Base-by-base conservation (phyloP, 2,329 filamentous ascomycete genomes). In the Sporothrix pallida region DNA sequence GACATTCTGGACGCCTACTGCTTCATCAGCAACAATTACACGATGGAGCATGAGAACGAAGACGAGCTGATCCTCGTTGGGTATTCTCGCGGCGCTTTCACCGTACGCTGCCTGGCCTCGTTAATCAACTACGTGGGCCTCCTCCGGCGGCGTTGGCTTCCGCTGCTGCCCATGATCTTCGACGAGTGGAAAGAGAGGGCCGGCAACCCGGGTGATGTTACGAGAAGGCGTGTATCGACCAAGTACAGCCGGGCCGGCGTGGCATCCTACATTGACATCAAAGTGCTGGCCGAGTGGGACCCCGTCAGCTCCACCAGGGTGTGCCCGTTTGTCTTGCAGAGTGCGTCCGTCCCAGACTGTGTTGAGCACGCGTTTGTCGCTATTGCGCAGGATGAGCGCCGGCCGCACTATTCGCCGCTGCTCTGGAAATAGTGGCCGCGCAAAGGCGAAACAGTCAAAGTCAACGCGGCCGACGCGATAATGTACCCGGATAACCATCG, bases 231-330 rank as follows among this genome's bases (percentile, higher is more conserved):
- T n/a, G n/a, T 15, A 13, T 60, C 9, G 15, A 20, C 3, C 26
- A 60, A 15, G 23, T 31, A 20, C 23, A 12, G 4, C 23, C 56
- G n/a, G 12, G 23, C 56, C 1, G 56, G 56, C 23, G 6, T 10
- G 10, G 15, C 56, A 13, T 60, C 56, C 0, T 60, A 31, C 31
- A 4, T 60, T 12, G 1, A 13, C 2, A 60, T 60, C 10, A 31
- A 60, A 5, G 17, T 60, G 13, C 56, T 60, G 56, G 56, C 56
- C 10, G 56, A 60, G 23, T 60, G 56, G 56, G 56, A 60, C 23
- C 56, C 56, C 1, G 56, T 60, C 9, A 60, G 56, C 8, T 20
- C 56, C 2, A 60, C 56, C 6, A 26, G 56, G 20, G 56, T 60
- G 23, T 26, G 26, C 56, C 26, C 15, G 10, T 60, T 60, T 60